These are phyloP conservation scores for Yamadazyma atlantica DNA, from an alignment of 1,139 yeast genomes.

Conservation along the genomic window DNA sequence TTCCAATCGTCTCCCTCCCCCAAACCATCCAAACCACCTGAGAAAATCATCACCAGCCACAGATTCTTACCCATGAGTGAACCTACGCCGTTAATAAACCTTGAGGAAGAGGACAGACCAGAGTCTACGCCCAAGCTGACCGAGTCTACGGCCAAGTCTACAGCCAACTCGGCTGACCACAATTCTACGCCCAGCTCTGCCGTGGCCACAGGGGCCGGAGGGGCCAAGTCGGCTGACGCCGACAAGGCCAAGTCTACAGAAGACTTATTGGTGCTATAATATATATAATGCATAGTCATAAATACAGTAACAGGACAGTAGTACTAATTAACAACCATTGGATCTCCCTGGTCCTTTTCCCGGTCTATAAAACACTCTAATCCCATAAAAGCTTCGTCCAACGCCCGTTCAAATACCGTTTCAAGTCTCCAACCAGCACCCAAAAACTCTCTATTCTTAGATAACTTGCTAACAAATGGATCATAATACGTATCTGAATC, in stretches of 20 bases:
- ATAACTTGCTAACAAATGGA: slow-evolving; percentile 52
- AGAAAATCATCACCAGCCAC: slow-evolving; percentile 10
- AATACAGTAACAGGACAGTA: too few species aligned
- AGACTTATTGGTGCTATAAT: slow-evolving; percentile 11
- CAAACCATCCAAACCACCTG: slow-evolving; percentile 2
- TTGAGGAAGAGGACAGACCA: slow-evolving; percentile 8
- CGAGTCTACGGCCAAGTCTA: background rate
- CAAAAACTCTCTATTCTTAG: slow-evolving; percentile 63
- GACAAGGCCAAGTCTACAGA: background rate
- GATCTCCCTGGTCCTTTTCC: slow-evolving; percentile 45
- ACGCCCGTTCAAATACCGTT: slow-evolving; percentile 69
- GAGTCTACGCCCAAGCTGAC: background rate
- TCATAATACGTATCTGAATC: slow-evolving; percentile 55
- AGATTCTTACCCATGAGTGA: slow-evolving; percentile 15
- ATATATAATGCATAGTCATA: too few species aligned
- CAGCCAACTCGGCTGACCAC: background rate
- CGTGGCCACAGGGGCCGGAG: too few species aligned
- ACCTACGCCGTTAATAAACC: slow-evolving; percentile 15
- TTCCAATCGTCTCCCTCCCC: slow-evolving; percentile 19
- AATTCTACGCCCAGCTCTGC: too few species aligned
- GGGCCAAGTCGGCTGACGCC: background rate
- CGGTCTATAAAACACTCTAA: slow-evolving; percentile 74
- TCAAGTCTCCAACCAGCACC: slow-evolving; percentile 86
- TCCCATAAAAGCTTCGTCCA: slow-evolving; percentile 89
- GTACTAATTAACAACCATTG: too few species aligned